Evolutionary conservation across 192 early-diverging fungal genomes (phyloP).

Genomic region (Gonapodya sp.): DNA sequence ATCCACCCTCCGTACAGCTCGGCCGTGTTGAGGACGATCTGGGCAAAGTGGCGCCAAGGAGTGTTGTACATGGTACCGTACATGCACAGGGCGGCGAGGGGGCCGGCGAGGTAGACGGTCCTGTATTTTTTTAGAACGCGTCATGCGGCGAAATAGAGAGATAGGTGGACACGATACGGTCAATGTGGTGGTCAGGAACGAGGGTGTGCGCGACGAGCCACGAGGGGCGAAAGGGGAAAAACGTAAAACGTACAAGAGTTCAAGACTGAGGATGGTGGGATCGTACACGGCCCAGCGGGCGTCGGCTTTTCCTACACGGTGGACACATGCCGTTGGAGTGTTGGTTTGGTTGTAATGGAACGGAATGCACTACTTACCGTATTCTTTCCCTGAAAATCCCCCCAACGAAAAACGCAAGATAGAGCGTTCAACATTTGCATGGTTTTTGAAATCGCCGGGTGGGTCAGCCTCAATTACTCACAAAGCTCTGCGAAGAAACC

Average conservation of each 20-base stretch:
- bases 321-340: too few relatives aligned
- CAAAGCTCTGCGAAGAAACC: not conserved
- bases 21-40: not conserved
- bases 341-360: too few relatives aligned
- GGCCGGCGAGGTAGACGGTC: not conserved
- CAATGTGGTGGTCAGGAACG: too few relatives aligned
- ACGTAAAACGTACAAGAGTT: too few relatives aligned
- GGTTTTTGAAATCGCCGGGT: too few relatives aligned
- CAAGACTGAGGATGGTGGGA: not conserved
- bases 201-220: too few relatives aligned
- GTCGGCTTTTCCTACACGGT: not conserved
- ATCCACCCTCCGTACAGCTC: constrained; percentile 3
- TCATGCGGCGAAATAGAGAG: too few relatives aligned
- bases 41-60: not conserved
- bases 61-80: not conserved
- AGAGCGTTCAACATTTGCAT: too few relatives aligned
- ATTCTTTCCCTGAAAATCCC: not conserved
- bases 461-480: not conserved
- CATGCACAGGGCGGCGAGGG: not conserved
- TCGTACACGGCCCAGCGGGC: not conserved
- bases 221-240: too few relatives aligned
- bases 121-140: too few relatives aligned
- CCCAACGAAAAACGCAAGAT: not conserved
- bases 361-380: too few relatives aligned
- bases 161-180: too few relatives aligned